phyloP scores from a whole-genome alignment of 257 asterid species.

The Vinca minor region DNA sequence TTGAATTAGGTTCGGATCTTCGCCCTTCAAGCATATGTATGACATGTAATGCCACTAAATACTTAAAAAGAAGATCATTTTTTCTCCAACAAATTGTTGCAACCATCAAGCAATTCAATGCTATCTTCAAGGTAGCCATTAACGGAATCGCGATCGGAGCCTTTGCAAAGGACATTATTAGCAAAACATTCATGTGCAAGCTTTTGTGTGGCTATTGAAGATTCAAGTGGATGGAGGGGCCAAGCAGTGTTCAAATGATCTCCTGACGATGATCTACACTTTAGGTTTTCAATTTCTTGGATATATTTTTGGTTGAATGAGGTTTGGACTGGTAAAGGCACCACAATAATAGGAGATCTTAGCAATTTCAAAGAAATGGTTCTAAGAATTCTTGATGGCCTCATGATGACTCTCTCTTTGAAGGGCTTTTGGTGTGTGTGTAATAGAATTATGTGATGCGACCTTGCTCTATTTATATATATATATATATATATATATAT shows the following conservation, averaged over 20 bases:
- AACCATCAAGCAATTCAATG: not conserved
- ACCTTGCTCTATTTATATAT: too few relatives aligned
- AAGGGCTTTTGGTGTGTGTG: too few relatives aligned
- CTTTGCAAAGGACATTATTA: not conserved
- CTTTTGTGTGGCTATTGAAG: slow-evolving; percentile 5
- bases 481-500: too few relatives aligned
- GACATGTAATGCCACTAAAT: not conserved
- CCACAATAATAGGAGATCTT: not conserved
- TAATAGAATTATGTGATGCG: too few relatives aligned
- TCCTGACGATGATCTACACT: not conserved
- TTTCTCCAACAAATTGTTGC: not conserved
- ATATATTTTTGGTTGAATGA: slow-evolving; percentile 6
- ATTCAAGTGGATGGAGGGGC: slow-evolving; percentile 1
- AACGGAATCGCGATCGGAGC: not conserved
- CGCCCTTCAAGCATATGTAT: slow-evolving; percentile 2
- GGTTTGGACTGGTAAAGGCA: slow-evolving; percentile 6
- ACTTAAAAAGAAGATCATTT: not conserved
- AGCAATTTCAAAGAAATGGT: not conserved
- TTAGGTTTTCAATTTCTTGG: not conserved
- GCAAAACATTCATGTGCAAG: slow-evolving; percentile 1
- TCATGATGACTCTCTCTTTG: not conserved
- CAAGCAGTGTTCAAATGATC: not conserved
- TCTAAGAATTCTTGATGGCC: slow-evolving; percentile 3
- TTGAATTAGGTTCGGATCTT: not conserved
- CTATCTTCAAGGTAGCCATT: not conserved